A percentile compares a stretch with the other conserved stretches of the same genome.
phyloP scores from a whole-genome alignment of 768 basidiomycete species.

The Stropharia rugosoannulata region DNA sequence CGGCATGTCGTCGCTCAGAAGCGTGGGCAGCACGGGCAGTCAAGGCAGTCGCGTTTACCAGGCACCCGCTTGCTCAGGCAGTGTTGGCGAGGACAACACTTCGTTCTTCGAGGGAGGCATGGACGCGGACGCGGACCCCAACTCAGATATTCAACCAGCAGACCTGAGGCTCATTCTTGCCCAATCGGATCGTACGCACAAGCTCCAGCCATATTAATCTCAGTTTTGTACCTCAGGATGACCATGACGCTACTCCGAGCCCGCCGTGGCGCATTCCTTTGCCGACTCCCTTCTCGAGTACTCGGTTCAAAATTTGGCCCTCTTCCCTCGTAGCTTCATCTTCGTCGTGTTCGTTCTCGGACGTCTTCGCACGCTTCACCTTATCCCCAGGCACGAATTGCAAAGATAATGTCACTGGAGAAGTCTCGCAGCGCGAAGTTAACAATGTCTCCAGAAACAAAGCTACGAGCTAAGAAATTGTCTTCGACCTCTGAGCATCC shows the following conservation, averaged over 20 bases:
- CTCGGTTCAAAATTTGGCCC: slow-evolving; percentile 72
- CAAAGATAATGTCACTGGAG: slow-evolving; percentile 47
- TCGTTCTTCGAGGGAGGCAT: slow-evolving; percentile 43
- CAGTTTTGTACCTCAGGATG: slow-evolving; percentile 14
- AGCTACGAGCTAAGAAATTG: slow-evolving; percentile 6
- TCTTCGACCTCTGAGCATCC: slow-evolving; percentile 12
- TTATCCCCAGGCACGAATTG: slow-evolving; percentile 55
- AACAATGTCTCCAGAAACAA: background rate
- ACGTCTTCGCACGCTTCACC: slow-evolving; percentile 74
- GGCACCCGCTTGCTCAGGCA: slow-evolving; percentile 63
- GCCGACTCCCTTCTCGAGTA: slow-evolving; percentile 55
- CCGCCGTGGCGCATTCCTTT: background rate
- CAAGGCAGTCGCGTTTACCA: slow-evolving; percentile 31
- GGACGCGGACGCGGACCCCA: slow-evolving; percentile 55
- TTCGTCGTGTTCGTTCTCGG: slow-evolving; percentile 60
- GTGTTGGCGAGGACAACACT: slow-evolving; percentile 61
- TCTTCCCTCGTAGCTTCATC: slow-evolving; percentile 69
- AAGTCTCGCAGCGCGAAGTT: slow-evolving; percentile 22
- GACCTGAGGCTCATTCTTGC: slow-evolving; percentile 67
- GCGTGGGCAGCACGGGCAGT: background rate
- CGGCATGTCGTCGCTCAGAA: slow-evolving; percentile 20
- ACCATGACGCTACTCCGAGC: background rate
- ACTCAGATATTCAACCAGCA: slow-evolving; percentile 83
- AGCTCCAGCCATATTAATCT: background rate
- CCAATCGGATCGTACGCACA: slow-evolving; percentile 15